Evolutionary conservation across 208 protist genomes (phyloP).

Genomic region (Angomonas ambiguus): DNA sequence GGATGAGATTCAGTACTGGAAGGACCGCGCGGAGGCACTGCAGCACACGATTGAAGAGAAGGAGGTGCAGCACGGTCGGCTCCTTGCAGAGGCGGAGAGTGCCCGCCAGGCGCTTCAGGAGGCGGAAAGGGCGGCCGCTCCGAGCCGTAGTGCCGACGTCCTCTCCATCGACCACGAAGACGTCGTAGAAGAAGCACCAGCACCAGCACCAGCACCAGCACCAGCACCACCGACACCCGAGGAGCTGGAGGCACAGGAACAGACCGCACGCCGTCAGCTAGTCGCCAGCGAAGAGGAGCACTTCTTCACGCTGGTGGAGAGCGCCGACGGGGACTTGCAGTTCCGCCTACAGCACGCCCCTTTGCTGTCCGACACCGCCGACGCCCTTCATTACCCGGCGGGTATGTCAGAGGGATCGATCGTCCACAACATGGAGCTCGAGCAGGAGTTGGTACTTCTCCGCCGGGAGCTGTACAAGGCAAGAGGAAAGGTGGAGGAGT

Average conservation of each 20-base stretch:
- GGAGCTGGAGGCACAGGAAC: neutral
- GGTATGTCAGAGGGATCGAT: constrained; percentile 10
- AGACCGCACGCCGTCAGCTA: neutral
- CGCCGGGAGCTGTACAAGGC: neutral
- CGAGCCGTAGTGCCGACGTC: neutral
- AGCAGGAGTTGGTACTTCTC: constrained; percentile 13
- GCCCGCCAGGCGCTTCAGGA: neutral
- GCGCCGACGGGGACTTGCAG: neutral
- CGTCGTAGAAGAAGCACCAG: no score
- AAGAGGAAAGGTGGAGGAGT: constrained; percentile 3
- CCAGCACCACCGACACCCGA: neutral
- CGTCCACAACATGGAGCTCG: constrained; percentile 10
- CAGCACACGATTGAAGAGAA: constrained; percentile 1
- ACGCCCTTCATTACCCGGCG: constrained; percentile 8
- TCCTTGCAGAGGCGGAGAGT: neutral
- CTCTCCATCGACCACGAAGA: neutral
- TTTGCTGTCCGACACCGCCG: constrained; percentile 4
- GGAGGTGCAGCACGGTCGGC: neutral
- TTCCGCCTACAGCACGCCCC: neutral
- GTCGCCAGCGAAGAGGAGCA: neutral
- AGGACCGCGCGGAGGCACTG: neutral
- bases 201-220: no score
- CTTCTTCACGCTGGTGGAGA: neutral
- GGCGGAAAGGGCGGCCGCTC: neutral
- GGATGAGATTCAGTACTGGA: neutral